These are phyloP conservation scores for Leucaena leucocephala DNA, from an alignment of 306 rosid genomes.

Conservation along the genomic window DNA sequence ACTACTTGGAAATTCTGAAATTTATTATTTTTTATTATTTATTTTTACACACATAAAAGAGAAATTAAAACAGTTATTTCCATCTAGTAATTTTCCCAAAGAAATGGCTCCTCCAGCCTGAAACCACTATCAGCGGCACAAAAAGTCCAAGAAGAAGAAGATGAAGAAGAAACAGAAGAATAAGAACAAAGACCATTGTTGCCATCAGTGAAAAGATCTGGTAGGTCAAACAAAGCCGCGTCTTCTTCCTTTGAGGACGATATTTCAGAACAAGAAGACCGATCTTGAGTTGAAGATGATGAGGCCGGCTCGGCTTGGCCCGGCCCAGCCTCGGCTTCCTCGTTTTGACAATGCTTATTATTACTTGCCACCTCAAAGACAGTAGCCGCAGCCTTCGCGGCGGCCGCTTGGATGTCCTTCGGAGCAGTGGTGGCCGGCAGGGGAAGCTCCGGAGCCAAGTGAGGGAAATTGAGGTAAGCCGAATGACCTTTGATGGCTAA, in stretches of 20 bases:
- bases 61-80: background rate
- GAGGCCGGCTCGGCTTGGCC: slow-evolving; percentile 34
- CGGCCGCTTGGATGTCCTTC: slow-evolving; percentile 91
- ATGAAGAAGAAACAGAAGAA: slow-evolving; percentile 46
- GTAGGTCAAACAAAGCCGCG: slow-evolving; percentile 73
- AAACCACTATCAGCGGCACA: slow-evolving; percentile 61
- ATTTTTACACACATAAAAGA: background rate
- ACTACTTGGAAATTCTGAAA: background rate
- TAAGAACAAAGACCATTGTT: slow-evolving; percentile 43
- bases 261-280: background rate
- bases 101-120: slow-evolving; percentile 65
- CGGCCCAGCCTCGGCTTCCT: background rate
- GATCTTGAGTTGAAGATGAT: background rate
- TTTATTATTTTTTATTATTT: background rate
- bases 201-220: slow-evolving; percentile 72
- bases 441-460: slow-evolving; percentile 62
- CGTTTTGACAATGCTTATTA: slow-evolving; percentile 7
- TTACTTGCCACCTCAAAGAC: slow-evolving; percentile 21
- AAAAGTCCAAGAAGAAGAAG: slow-evolving; percentile 64
- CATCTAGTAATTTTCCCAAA: slow-evolving; percentile 54
- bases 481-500: slow-evolving; percentile 80
- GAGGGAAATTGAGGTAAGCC: slow-evolving; percentile 85
- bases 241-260: slow-evolving; percentile 48
- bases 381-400: slow-evolving; percentile 72
- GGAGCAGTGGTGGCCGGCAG: slow-evolving; percentile 66